Evolutionary conservation across 345 rosid genomes (phyloP), one percentile per base, ranked within the genome.

Genomic region (Corchorus olitorius): DNA sequence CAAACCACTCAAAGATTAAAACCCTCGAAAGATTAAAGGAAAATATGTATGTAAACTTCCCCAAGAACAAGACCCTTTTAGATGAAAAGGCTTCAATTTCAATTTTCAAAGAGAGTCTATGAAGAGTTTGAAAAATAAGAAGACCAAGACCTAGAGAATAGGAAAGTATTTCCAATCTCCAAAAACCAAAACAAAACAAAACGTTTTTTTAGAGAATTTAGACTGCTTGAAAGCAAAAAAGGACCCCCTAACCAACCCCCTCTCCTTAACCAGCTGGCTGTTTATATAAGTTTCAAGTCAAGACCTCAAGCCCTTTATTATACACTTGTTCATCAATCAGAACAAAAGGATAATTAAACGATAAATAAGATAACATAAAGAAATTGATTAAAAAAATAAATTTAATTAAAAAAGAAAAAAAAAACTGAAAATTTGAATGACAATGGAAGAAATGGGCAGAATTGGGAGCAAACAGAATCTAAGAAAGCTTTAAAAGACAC

Each of bases 121-220:
- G 19, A 49, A 19, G 52, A 34, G 60, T 52, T 27, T 9, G 5
- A 43, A 16, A 69, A 15, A 27, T 7, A 33, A 10, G 11, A 50
- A 34, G 60, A 69, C 73, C 73, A 50, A 50, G 73, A 52, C 73
- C 73, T 33, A 70, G 74, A 35, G 17, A 20, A 70, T 49, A 49
- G 27, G 39, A 69, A 27, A 7, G 15, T 55, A 52, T 39, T 39
- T 27, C 27, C 27, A 27, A 39, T 39, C 6, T 65, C 58, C 41
- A 33, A 33, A 9, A 34, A 2, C 8, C 5, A 15, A 6, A 46
- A 8, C 15, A 16, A 19, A 5, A 6, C 4, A 39, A 39, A 6
- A 39, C 4, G 5, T 39, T 6, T 39, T 13, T 48, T n/a, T 4
- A 17, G n/a, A 69, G 43, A 33, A 16, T 3, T 39, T 3, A 16